These are phyloP conservation scores for Penicillium atrosanguineum DNA, from an alignment of 495 filamentous ascomycete species.

Conservation along the genomic window DNA sequence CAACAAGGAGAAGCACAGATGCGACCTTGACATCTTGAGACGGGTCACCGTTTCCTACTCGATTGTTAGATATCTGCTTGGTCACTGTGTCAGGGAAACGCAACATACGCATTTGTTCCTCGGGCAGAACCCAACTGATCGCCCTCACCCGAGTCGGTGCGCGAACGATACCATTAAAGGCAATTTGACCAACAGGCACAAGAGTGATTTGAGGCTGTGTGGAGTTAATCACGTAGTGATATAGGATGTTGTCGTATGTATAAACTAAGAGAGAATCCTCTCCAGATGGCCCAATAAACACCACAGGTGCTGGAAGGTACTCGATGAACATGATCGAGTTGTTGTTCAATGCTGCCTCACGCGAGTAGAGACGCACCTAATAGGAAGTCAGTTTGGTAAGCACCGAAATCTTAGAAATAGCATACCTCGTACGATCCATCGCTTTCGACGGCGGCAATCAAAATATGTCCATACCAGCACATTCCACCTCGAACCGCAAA, in stretches of 20 bases:
- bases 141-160: slow-evolving; percentile 89
- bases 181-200: slow-evolving; percentile 91
- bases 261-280: slow-evolving; percentile 95
- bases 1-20: slow-evolving; percentile 89
- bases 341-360: slow-evolving; percentile 76
- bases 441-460: slow-evolving; percentile 90
- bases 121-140: slow-evolving; percentile 93
- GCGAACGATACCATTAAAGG: slow-evolving; percentile 92
- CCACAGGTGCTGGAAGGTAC: slow-evolving; percentile 76
- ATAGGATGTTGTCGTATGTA: slow-evolving; percentile 88
- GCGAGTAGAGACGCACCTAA: slow-evolving; percentile 83
- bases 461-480: slow-evolving; percentile 97
- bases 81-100: not conserved
- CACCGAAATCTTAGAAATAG: not conserved
- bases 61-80: slow-evolving; percentile 16
- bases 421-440: slow-evolving; percentile 74
- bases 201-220: slow-evolving; percentile 69
- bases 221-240: slow-evolving; percentile 85
- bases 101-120: slow-evolving; percentile 74
- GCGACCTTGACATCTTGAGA: slow-evolving; percentile 95
- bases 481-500: slow-evolving; percentile 93
- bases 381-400: not conserved
- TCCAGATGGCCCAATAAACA: slow-evolving; percentile 81
- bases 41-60: slow-evolving; percentile 77
- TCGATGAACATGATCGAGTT: slow-evolving; percentile 69